A percentile compares a stretch with the other conserved stretches of the same genome.
phyloP scores from a whole-genome alignment of 2,329 filamentous ascomycete species.

The Rhynchosporium secalis region DNA sequence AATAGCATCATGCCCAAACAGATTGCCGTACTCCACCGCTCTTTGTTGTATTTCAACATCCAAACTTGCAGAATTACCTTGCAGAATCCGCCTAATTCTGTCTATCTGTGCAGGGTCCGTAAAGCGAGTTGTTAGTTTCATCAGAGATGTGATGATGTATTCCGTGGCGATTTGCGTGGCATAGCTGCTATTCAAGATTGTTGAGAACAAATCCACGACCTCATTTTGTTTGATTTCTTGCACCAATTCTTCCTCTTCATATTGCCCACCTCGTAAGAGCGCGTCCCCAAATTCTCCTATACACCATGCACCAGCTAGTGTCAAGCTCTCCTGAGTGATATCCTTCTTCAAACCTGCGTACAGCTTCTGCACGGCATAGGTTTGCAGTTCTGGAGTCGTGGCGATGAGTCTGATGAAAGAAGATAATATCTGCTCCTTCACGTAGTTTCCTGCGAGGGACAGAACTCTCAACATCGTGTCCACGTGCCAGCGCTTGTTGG shows the following conservation, averaged over 20 bases:
- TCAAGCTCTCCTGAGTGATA: conserved; percentile 95
- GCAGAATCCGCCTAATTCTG: conserved; percentile 75
- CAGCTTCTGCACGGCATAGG: conserved; percentile 93
- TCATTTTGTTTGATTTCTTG: conserved; percentile 80
- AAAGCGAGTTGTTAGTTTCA: conserved; percentile 91
- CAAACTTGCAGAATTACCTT: conserved; percentile 78
- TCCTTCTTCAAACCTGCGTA: conserved; percentile 91
- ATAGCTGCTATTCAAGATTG: conserved; percentile 92
- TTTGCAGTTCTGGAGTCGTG: conserved; percentile 90
- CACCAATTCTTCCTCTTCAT: conserved; percentile 91
- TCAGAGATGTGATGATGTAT: conserved; percentile 91
- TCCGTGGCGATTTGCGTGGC: conserved; percentile 88
- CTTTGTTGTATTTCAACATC: conserved; percentile 96
- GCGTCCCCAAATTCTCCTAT: conserved; percentile 96
- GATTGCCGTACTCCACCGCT: conserved; percentile 89
- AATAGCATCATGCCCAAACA: conserved; percentile 89
- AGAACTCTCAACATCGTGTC: conserved; percentile 96
- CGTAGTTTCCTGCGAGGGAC: conserved; percentile 91
- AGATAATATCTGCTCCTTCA: conserved; percentile 96
- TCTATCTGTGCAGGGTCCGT: conserved; percentile 83
- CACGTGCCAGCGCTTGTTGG: conserved; percentile 97
- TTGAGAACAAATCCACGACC: conserved; percentile 87
- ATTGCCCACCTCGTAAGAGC: conserved; percentile 83
- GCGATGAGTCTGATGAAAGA: conserved; percentile 96
- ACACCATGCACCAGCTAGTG: conserved; percentile 91